These are phyloP conservation scores for Candida orba DNA, from an alignment of 805 yeast species.

Conservation along the genomic window DNA sequence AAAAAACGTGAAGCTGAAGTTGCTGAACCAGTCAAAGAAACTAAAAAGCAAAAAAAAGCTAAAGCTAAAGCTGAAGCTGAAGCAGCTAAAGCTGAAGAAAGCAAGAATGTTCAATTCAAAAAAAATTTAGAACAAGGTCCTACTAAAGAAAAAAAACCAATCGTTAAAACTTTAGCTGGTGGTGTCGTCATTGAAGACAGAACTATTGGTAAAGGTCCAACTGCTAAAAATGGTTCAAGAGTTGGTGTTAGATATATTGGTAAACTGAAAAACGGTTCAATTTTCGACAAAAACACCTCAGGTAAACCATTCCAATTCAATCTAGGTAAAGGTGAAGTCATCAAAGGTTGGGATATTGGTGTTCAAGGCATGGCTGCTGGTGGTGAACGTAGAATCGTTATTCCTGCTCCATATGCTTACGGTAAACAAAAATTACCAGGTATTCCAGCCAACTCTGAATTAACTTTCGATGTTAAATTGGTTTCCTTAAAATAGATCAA, in stretches of 20 bases:
- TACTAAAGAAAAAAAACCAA: constrained; percentile 50
- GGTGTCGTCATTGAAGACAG: constrained; percentile 94
- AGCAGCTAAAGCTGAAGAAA: constrained; percentile 33
- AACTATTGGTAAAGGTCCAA: constrained; percentile 78
- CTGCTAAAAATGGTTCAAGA: constrained; percentile 80
- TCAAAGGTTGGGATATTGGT: constrained; percentile 98
- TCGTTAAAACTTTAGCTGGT: constrained; percentile 79
- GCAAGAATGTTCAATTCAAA: constrained; percentile 75
- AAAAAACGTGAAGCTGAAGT: constrained; percentile 36
- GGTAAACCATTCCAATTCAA: constrained; percentile 93
- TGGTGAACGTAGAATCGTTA: constrained; percentile 96
- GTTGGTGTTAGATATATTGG: constrained; percentile 98
- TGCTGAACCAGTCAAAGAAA: constrained; percentile 25
- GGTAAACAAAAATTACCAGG: constrained; percentile 94
- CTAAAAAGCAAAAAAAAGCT: constrained; percentile 23
- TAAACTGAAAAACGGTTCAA: constrained; percentile 92
- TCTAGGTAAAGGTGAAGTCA: constrained; percentile 96
- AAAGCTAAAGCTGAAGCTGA: not conserved
- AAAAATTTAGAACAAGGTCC: constrained; percentile 94
- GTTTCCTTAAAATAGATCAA: constrained; percentile 68
- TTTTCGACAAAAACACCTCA: constrained; percentile 92
- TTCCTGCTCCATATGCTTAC: constrained; percentile 95
- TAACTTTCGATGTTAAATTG: constrained; percentile 92
- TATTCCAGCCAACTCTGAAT: constrained; percentile 94
- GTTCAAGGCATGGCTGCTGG: constrained; percentile 98